Conservation (phyloP, 352 stramenopile genomes). For the Pythium aquatile region DNA sequence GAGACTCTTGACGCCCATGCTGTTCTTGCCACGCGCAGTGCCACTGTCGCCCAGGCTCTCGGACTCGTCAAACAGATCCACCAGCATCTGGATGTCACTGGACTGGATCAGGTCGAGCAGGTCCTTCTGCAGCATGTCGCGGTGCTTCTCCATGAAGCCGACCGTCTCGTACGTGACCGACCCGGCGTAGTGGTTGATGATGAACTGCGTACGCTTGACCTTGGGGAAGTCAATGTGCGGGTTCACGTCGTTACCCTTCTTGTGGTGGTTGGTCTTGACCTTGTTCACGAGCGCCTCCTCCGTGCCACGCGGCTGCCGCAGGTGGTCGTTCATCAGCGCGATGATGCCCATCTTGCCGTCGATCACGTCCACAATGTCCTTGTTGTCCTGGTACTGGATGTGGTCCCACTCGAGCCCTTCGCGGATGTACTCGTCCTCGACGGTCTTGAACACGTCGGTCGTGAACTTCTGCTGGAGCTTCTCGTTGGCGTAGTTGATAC, state of each 20-base stretch:
- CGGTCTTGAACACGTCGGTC: constrained; percentile 96
- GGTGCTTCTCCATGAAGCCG: constrained; percentile 97
- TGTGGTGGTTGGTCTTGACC: constrained; percentile 80
- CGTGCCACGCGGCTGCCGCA: constrained; percentile 81
- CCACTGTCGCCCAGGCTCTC: constrained; percentile 37
- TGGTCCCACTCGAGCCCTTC: constrained; percentile 98
- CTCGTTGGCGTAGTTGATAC: constrained; percentile 93
- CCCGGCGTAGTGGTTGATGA: constrained; percentile 95
- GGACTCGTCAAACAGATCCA: constrained; percentile 74
- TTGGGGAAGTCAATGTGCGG: constrained; percentile 84
- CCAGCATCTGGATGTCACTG: constrained; percentile 61
- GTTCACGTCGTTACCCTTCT: constrained; percentile 65
- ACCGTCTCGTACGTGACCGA: constrained; percentile 93
- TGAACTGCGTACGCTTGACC: constrained; percentile 92
- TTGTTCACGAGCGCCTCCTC: constrained; percentile 90
- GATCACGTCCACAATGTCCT: constrained; percentile 97
- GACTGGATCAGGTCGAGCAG: constrained; percentile 88
- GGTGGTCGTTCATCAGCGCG: constrained; percentile 86
- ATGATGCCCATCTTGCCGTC: constrained; percentile 90
- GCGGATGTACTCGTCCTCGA: constrained; percentile 97
- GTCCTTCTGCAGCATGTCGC: constrained; percentile 94
- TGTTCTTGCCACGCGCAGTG: constrained; percentile 51
- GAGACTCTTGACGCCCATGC: constrained; percentile 57
- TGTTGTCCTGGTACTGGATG: constrained; percentile 98
- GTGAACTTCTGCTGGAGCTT: constrained; percentile 93